Evolutionary conservation across 148 eudicot genomes (phyloP), one percentile per base, ranked within the genome.

Genomic region (Polygonum maritimum): DNA sequence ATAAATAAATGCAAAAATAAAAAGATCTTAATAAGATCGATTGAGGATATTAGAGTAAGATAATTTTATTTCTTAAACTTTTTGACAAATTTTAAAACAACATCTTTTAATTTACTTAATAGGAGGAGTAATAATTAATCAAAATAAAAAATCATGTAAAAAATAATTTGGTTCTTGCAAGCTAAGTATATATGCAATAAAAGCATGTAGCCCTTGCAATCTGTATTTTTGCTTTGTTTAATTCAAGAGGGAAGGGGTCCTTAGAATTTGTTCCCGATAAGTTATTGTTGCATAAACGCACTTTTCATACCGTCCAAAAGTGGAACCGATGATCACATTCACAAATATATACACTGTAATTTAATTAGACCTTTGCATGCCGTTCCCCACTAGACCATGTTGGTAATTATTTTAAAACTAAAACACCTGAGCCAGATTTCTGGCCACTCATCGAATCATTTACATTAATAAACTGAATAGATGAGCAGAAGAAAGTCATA

Each of bases 191-290:
- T 44, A n/a, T 51, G 57, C 57, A 51, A 51, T 51, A 51, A 15
- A 51, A 51, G 19, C 57, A 51, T 4, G 16, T 49, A 51, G 57
- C n/a, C 57, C 57, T 16, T 14, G 57, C 15, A 15, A 51, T 51
- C 15, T 51, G 19, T 44, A 40, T 6, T 51, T 51, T 51, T 57
- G 2, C 31, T 26, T 26, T 26, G 31, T 26, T 26, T 26, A 26
- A 26, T 26, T 26, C 31, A 26, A 26, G 31, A 26, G 21, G 8
- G 0, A 57, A 19, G 7, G 63, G 63, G 63, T 57, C 35, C 63
- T 57, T 21, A 57, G 63, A 57, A 57, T 57, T 57, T 57, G 63
- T 57, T 57, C 63, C 63, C 63, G 63, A 57, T 57, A 57, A 57
- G 55, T n/a, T n/a, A n/a, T n/a, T 51, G 19, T n/a, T 49, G 31